A percentile compares a stretch with the other conserved stretches of the same genome.
phyloP scores from a whole-genome alignment of 306 rosid genomes.

The Lupinus albus region DNA sequence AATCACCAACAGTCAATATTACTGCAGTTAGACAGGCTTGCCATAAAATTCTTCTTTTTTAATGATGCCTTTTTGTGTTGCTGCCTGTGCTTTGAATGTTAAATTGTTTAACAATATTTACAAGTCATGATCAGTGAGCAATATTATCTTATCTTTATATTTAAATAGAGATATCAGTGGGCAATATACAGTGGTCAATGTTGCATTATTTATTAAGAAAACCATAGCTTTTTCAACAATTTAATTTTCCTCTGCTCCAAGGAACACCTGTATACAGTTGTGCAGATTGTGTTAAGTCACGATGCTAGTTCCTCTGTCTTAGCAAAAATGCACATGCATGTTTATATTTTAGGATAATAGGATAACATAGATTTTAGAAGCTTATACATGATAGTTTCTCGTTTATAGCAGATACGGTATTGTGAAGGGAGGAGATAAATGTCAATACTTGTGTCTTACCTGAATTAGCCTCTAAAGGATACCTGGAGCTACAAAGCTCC shows the following conservation, averaged over 20 bases:
- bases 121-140: neutral
- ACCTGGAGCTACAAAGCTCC: no score
- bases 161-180: neutral
- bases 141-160: conserved; percentile 4
- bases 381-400: neutral
- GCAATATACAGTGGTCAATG: conserved; percentile 7
- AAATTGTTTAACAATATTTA: conserved; percentile 4
- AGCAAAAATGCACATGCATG: conserved; percentile 27
- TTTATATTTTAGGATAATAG: conserved; percentile 1
- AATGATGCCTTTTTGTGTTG: conserved; percentile 13
- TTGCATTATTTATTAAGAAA: neutral
- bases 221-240: conserved; percentile 5
- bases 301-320: conserved; percentile 12
- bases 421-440: no score
- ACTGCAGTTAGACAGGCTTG: conserved; percentile 20
- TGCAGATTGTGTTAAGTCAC: conserved; percentile 15
- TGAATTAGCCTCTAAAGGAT: no score
- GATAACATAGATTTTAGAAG: conserved; percentile 10
- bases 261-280: conserved; percentile 16
- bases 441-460: no score
- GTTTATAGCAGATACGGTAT: no score
- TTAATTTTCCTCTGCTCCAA: neutral
- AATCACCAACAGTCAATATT: conserved; percentile 23
- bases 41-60: conserved; percentile 7
- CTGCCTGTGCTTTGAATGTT: conserved; percentile 16